A percentile compares a stretch with the other conserved stretches of the same genome.
Evolutionary conservation across 202 grass and related monocot genomes (phyloP).

Genomic region (Setaria viridis): DNA sequence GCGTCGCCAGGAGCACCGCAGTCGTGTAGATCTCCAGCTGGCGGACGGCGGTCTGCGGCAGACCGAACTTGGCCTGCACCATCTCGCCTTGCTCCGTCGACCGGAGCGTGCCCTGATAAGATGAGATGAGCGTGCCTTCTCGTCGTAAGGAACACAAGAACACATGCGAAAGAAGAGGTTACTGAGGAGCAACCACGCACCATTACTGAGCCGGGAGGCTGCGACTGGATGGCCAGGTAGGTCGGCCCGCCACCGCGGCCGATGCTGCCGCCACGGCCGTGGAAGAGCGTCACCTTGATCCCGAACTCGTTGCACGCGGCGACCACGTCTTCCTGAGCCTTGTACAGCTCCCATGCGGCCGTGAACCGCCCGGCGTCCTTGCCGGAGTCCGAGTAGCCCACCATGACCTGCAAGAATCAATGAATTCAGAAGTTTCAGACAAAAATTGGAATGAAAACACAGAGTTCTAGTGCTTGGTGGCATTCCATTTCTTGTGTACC

Average conservation of each 20-base stretch:
- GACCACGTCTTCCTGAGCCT: constrained; percentile 86
- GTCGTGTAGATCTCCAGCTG: constrained; percentile 96
- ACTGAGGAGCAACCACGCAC: background rate
- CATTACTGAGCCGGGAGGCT: constrained; percentile 96
- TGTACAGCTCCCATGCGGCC: constrained; percentile 94
- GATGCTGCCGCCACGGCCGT: constrained; percentile 92
- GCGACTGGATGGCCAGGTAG: constrained; percentile 91
- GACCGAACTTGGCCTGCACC: constrained; percentile 95
- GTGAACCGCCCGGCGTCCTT: constrained; percentile 95
- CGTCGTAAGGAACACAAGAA: background rate
- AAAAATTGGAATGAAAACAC: background rate
- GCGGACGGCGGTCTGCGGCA: constrained; percentile 78
- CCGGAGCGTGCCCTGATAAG: constrained; percentile 55
- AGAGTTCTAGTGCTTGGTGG: background rate
- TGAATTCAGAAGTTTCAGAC: background rate
- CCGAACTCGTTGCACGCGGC: constrained; percentile 83
- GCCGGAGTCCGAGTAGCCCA: constrained; percentile 96
- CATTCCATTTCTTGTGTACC: constrained; percentile 44
- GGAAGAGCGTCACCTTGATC: constrained; percentile 96
- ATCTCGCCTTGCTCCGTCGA: constrained; percentile 98
- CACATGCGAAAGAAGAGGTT: background rate
- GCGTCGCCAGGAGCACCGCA: constrained; percentile 80
- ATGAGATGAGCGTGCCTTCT: background rate
- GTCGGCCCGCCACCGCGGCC: constrained; percentile 92
- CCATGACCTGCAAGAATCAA: constrained; percentile 70